Conservation (phyloP, 1,284 basidiomycete genomes). For the Inonotus hispidus region DNA sequence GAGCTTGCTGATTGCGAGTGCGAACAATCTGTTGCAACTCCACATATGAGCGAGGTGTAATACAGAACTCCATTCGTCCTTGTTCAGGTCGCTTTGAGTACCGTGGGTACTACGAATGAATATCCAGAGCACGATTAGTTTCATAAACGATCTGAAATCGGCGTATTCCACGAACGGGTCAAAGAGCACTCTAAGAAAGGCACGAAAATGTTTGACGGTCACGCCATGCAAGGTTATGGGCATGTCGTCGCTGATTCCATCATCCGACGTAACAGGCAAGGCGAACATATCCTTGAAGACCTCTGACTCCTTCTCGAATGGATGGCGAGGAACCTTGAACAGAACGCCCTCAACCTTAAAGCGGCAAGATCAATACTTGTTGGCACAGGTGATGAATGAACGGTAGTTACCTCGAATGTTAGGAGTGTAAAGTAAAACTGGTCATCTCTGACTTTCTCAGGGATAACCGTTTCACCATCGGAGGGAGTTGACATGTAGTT, state of each 20-base stretch:
- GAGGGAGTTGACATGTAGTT: too few species aligned
- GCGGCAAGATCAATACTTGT: neutral
- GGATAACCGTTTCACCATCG: neutral
- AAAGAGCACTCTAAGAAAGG: neutral
- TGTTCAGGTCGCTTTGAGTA: neutral
- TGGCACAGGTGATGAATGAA: neutral
- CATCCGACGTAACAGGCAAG: neutral
- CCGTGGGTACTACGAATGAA: neutral
- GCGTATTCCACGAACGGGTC: neutral
- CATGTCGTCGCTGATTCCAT: neutral
- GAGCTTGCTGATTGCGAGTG: conserved; percentile 5
- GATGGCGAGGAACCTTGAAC: conserved; percentile 7
- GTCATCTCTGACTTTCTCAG: neutral
- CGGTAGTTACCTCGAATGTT: conserved; percentile 4
- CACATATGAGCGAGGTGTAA: conserved; percentile 15
- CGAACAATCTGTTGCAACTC: neutral
- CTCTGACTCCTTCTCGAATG: conserved; percentile 10
- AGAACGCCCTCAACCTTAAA: conserved; percentile 7
- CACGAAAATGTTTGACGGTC: neutral
- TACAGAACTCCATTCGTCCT: conserved; percentile 9
- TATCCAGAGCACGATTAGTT: neutral
- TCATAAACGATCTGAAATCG: neutral
- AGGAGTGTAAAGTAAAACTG: neutral
- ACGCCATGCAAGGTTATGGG: conserved; percentile 1
- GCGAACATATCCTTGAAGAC: conserved; percentile 13